phyloP scores from a whole-genome alignment of 192 early-diverging fungal genomes.

The Backusella mclennaniae region DNA sequence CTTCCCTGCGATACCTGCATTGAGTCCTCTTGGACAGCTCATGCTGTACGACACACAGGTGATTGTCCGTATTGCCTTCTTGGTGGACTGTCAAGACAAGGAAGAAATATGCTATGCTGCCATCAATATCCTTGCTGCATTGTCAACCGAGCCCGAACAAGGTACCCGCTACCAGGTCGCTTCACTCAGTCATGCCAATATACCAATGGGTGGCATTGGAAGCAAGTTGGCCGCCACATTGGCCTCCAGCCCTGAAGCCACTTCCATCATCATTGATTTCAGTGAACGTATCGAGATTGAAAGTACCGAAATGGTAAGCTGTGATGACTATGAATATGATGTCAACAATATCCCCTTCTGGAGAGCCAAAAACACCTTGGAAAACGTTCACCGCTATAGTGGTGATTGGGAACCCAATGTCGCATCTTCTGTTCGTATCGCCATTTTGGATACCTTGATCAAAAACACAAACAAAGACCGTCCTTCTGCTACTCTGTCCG shows the following conservation, averaged over 20 bases:
- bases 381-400: slow-evolving; percentile 14
- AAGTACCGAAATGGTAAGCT: slow-evolving; percentile 34
- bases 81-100: slow-evolving; percentile 63
- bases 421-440: slow-evolving; percentile 59
- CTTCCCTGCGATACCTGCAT: slow-evolving; percentile 40
- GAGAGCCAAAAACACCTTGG: slow-evolving; percentile 32
- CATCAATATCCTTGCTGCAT: slow-evolving; percentile 64
- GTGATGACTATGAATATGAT: slow-evolving; percentile 38
- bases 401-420: background rate
- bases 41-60: slow-evolving; percentile 66
- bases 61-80: slow-evolving; percentile 72
- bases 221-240: slow-evolving; percentile 77
- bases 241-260: slow-evolving; percentile 56
- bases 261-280: slow-evolving; percentile 76
- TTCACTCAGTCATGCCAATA: slow-evolving; percentile 39
- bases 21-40: slow-evolving; percentile 78
- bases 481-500: slow-evolving; percentile 74
- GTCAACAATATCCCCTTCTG: slow-evolving; percentile 39
- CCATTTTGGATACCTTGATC: slow-evolving; percentile 84
- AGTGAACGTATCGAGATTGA: slow-evolving; percentile 73
- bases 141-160: slow-evolving; percentile 73
- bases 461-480: slow-evolving; percentile 60
- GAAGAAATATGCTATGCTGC: slow-evolving; percentile 74
- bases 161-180: slow-evolving; percentile 38
- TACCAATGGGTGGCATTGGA: slow-evolving; percentile 48